A percentile compares a stretch with the other conserved stretches of the same genome.
phyloP scores from a whole-genome alignment of 305 asterid species.

The Fraxinus ornus region DNA sequence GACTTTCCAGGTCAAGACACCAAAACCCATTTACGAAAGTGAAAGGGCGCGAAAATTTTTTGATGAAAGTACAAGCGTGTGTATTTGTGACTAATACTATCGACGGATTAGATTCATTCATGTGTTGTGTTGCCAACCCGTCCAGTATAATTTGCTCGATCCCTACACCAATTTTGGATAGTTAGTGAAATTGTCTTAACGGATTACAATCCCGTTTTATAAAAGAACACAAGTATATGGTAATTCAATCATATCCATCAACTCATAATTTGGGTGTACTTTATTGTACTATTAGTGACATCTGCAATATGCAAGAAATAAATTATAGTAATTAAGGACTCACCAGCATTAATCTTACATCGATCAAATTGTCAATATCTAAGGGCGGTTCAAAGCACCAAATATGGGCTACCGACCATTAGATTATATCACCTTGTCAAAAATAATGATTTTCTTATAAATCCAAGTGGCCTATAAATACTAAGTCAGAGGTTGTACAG shows the following conservation, averaged over 20 bases:
- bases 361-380: conserved; percentile 20
- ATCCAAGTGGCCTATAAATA: conserved; percentile 33
- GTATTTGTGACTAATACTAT: neutral
- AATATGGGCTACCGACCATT: conserved; percentile 38
- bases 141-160: neutral
- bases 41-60: neutral
- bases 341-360: conserved; percentile 19
- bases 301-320: conserved; percentile 22
- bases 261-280: neutral
- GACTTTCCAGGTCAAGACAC: neutral
- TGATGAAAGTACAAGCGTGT: neutral
- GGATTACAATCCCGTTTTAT: neutral
- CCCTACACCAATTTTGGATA: neutral
- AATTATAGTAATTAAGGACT: conserved; percentile 25
- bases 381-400: conserved; percentile 10
- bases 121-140: neutral
- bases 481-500: conserved; percentile 40
- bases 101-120: neutral
- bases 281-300: conserved; percentile 19
- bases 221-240: no score
- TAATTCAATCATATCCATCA: no score
- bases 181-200: neutral
- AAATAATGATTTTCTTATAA: neutral
- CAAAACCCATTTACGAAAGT: neutral
- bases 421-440: conserved; percentile 14